Conservation (phyloP, 2,329 filamentous ascomycete species). For the Botryosphaeria dothidea region DNA sequence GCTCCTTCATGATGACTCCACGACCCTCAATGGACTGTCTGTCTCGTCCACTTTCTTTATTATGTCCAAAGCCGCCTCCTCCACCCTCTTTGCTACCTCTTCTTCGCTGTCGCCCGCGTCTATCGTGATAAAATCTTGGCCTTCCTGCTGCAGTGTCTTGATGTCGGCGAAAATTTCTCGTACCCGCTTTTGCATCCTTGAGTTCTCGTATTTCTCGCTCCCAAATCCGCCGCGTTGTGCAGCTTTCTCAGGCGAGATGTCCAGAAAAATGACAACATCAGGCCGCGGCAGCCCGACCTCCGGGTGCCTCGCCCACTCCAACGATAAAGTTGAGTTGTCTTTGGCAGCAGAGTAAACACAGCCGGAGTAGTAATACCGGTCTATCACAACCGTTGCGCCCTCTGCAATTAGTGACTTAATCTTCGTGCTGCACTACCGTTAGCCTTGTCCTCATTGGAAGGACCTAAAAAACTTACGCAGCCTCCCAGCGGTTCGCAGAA, state of each 20-base stretch:
- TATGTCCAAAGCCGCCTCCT: conserved; percentile 27
- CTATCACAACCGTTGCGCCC: conserved; percentile 78
- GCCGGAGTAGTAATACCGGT: conserved; percentile 94
- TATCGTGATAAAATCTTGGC: conserved; percentile 54
- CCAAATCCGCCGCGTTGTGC: conserved; percentile 82
- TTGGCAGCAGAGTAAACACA: conserved; percentile 94
- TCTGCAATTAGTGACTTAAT: conserved; percentile 26
- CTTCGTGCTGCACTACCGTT: not conserved
- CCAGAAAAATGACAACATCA: conserved; percentile 84
- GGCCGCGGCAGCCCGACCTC: conserved; percentile 86
- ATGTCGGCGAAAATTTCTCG: conserved; percentile 68
- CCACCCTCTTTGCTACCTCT: conserved; percentile 48
- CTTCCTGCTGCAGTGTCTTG: conserved; percentile 48
- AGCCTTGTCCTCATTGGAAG: not conserved
- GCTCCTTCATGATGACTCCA: conserved; percentile 30
- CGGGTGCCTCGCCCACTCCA: conserved; percentile 80
- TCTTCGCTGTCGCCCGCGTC: conserved; percentile 56
- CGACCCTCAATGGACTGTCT: conserved; percentile 27
- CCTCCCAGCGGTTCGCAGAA: conserved; percentile 88
- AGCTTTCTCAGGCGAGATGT: conserved; percentile 73
- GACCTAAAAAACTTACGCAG: conserved; percentile 38
- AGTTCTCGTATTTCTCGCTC: conserved; percentile 83
- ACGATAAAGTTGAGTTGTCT: conserved; percentile 65
- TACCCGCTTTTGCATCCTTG: conserved; percentile 78
- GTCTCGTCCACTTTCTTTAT: conserved; percentile 30